Evolutionary conservation across 768 basidiomycete genomes (phyloP).

Genomic region (Pleurotus ostreatus): DNA sequence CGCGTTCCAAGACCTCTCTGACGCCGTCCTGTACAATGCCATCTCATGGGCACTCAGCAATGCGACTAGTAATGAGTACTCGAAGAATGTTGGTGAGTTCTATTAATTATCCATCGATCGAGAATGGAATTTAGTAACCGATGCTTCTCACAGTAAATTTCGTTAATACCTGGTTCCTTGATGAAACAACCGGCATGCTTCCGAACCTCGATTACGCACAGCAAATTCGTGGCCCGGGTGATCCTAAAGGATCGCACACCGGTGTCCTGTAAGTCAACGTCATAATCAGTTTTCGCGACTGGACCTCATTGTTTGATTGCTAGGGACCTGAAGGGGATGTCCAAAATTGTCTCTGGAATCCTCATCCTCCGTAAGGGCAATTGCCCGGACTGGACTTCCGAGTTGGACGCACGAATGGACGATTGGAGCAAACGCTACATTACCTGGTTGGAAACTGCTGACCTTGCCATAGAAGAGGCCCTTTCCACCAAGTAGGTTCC

Average conservation of each 20-base stretch:
- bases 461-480: conserved; percentile 43
- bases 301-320: not conserved
- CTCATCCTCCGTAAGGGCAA: conserved; percentile 46
- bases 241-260: conserved; percentile 40
- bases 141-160: conserved; percentile 29
- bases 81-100: conserved; percentile 35
- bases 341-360: conserved; percentile 51
- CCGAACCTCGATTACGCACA: conserved; percentile 61
- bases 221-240: conserved; percentile 36
- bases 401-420: conserved; percentile 43
- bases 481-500: conserved; percentile 43
- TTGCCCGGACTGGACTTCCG: conserved; percentile 49
- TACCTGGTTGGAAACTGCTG: conserved; percentile 48
- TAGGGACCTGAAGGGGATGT: conserved; percentile 57
- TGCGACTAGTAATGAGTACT: conserved; percentile 31
- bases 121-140: not conserved
- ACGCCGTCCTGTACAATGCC: conserved; percentile 60
- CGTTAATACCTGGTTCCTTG: conserved; percentile 59
- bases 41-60: conserved; percentile 49
- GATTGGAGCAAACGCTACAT: conserved; percentile 52
- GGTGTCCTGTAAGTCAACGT: conserved; percentile 45
- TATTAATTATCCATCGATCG: not conserved
- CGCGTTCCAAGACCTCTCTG: conserved; percentile 49
- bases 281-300: not conserved
- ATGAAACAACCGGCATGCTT: conserved; percentile 54